Evolutionary conservation across 1,284 basidiomycete species (phyloP), one percentile per base, ranked within the genome.

Genomic region (Cystobasidium slooffiae): DNA sequence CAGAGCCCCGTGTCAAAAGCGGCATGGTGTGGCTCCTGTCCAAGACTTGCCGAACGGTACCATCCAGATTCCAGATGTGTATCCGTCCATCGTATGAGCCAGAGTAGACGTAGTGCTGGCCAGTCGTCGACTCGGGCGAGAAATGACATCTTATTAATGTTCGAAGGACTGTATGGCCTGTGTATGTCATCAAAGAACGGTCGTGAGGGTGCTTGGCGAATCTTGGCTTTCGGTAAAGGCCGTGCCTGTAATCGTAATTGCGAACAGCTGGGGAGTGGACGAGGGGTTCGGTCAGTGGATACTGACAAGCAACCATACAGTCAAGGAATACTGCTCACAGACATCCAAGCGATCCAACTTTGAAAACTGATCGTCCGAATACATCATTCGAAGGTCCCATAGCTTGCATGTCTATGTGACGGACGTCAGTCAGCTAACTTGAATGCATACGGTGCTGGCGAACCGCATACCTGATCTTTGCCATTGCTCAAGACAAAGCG

Each of bases 111-210:
- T 99, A 99, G 78, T 91, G 90, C 73, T 90, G 87, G 6, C 94
- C 94, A 7, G 97, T 99, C 2, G 93, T 94, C 81, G 93, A 91
- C 1, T 86, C 85, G 14, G 96, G 96, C 76, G 92, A 94, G 82
- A 98, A 99, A 83, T 97, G 92, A 81, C 94, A 97, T 61, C 96
- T 87, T 78, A 99, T 98, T 65, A 99, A 87, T 0, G 96, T 99
- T 51, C 90, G 87, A 66, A 97, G 84, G n/a, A 99, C 94, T 8
- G 88, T 85, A 81, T 99, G 97, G 0, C 96, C 97, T 55, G 92
- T 87, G 81, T 91, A 99, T 1, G 93, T 92, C 95, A 98, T 97
- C 62, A 99, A 90, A 77, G 92, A 94, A 81, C 92, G 94, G 81
- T 99, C 94, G 76, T 88, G 84, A 0, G 96, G 95, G 80, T 92